Evolutionary conservation across 2,329 filamentous ascomycete species (phyloP), one percentile per base, ranked within the genome.

Genomic region (Tricladium varicosporioides): DNA sequence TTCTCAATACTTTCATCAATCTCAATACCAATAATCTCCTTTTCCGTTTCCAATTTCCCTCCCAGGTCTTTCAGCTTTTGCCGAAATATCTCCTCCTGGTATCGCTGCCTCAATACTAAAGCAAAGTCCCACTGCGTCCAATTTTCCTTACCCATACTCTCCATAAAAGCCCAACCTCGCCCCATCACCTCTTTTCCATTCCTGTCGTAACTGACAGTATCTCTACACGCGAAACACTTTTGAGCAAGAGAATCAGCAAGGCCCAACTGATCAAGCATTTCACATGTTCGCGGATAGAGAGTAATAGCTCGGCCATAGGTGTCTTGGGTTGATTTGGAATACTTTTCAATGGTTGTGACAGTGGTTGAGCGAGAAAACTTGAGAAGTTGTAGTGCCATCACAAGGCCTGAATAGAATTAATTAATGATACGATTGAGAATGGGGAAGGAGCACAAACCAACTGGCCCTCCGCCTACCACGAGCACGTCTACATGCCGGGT

Each of bases 251-350:
- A 69, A 22, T 81, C 78, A 1, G 75, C 74, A 7, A 82, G 72
- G 19, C 73, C 75, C 1, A 82, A 71, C 58, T 81, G 78, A 53
- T 80, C 78, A 1, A 83, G 74, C 67, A 81, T 76, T 66, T 83
- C 80, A 44, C 71, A 72, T 5, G 75, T 78, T 1, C 80, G 72
- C 1, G 79, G 78, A 57, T 77, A 83, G 2, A 83, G 74, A 0
- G 80, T 80, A 57, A 81, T 80, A 11, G 80, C 80, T 7, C 80
- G 75, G 14, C 80, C 80, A 66, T 79, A 81, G n/a, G 74, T 67
- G 56, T 80, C 77, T 63, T 81, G 79, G 1, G 72, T 68, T 0
- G 75, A 74, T 62, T 80, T 81, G 32, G 72, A 66, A 47, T 79
- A 65, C 57, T 78, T 76, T 61, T 82, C 79, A 54, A 81, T 73